phyloP scores from a whole-genome alignment of 208 protist genomes.

The Crithidia fasciculata region DNA sequence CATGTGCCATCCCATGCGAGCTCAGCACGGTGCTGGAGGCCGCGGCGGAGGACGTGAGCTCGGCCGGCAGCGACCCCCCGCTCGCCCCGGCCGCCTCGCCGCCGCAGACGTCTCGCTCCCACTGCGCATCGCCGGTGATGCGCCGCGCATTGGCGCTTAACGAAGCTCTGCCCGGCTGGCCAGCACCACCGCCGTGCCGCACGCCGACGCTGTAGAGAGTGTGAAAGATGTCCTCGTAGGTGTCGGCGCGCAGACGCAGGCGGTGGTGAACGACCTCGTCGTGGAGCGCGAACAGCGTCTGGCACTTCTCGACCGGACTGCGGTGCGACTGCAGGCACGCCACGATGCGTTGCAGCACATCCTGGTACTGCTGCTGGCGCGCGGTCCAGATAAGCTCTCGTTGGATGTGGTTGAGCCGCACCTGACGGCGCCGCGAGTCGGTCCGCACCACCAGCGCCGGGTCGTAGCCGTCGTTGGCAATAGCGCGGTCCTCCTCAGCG shows the following conservation, averaged over 20 bases:
- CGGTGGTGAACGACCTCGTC: constrained; percentile 62
- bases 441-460: constrained; percentile 60
- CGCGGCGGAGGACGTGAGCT: constrained; percentile 42
- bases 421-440: constrained; percentile 37
- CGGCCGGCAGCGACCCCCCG: constrained; percentile 39
- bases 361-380: constrained; percentile 67
- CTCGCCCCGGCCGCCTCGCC: constrained; percentile 1
- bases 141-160: constrained; percentile 17
- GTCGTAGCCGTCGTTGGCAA: constrained; percentile 39
- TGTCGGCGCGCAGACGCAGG: constrained; percentile 76
- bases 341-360: constrained; percentile 54
- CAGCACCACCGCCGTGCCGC: constrained; percentile 17
- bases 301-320: constrained; percentile 65
- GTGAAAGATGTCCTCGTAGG: constrained; percentile 87
- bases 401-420: constrained; percentile 61
- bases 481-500: constrained; percentile 10
- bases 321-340: constrained; percentile 70
- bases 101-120: constrained; percentile 6
- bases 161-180: constrained; percentile 23
- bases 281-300: constrained; percentile 65
- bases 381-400: constrained; percentile 60
- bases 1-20: constrained; percentile 37
- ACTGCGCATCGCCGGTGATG: constrained; percentile 4
- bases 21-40: constrained; percentile 50
- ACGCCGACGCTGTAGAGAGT: constrained; percentile 61